A percentile compares a stretch with the other conserved stretches of the same genome.
These are phyloP conservation scores for Heracleum sosnowskyi DNA, from an alignment of 129 eudicot species.

Conservation along the genomic window DNA sequence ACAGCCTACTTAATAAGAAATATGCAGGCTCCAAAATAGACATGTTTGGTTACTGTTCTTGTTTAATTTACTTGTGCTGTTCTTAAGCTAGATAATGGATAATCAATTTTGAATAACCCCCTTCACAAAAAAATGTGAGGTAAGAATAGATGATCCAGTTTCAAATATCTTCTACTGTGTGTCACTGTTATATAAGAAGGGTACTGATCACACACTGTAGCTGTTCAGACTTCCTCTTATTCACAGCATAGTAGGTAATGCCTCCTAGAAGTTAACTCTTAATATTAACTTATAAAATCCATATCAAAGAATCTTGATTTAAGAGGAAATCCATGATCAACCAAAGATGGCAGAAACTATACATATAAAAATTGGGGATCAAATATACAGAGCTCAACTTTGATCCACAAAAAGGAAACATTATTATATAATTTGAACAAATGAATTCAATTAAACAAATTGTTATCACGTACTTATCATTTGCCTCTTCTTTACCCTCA, in stretches of 20 bases:
- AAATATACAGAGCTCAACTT: neutral
- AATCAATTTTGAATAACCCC: neutral
- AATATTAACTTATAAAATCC: neutral
- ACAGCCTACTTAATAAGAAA: neutral
- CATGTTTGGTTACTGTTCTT: neutral
- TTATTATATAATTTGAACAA: neutral
- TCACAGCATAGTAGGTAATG: neutral
- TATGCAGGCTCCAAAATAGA: neutral
- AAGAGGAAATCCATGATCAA: neutral
- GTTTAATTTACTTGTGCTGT: neutral
- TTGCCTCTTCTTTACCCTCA: conserved; percentile 97
- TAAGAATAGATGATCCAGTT: neutral
- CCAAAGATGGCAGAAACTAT: neutral
- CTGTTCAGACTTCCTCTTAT: neutral
- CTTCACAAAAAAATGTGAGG: neutral
- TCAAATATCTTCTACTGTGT: neutral
- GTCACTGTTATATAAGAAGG: neutral
- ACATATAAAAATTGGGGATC: neutral
- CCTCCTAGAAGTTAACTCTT: neutral
- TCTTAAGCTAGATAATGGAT: neutral
- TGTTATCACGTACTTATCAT: conserved; percentile 48
- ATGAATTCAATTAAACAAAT: neutral
- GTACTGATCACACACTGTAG: neutral
- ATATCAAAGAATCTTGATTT: neutral
- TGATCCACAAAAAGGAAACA: neutral